phyloP scores from a whole-genome alignment of 495 filamentous ascomycete genomes.

The Daldinia vernicosa region DNA sequence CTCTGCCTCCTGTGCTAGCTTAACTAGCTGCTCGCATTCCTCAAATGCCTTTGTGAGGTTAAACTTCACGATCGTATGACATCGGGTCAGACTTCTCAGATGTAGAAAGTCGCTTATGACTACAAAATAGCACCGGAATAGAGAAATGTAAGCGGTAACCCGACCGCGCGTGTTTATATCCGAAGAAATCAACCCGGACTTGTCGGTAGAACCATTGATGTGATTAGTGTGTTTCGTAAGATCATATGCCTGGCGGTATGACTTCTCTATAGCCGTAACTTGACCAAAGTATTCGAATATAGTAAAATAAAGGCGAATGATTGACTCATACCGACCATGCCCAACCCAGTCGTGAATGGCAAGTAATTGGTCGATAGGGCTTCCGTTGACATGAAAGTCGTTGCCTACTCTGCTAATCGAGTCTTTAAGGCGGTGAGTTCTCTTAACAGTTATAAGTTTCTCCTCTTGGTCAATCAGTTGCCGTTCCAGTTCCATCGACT shows the following conservation, averaged over 20 bases:
- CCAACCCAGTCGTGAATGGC: constrained; percentile 10
- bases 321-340: constrained; percentile 11
- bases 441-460: neutral
- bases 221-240: neutral
- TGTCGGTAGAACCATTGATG: neutral
- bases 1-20: constrained; percentile 15
- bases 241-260: neutral
- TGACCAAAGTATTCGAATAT: constrained; percentile 51
- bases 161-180: neutral
- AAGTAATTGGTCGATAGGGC: constrained; percentile 4
- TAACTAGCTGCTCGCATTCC: constrained; percentile 37
- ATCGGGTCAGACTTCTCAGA: constrained; percentile 24
- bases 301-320: constrained; percentile 49
- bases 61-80: constrained; percentile 30
- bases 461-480: neutral
- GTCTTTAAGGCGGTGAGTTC: neutral
- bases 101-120: constrained; percentile 60
- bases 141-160: constrained; percentile 37
- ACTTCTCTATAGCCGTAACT: constrained; percentile 32
- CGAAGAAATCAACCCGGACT: neutral
- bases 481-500: neutral
- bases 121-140: constrained; percentile 60
- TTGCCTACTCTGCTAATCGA: neutral
- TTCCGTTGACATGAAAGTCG: neutral
- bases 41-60: constrained; percentile 43